A percentile compares a stretch with the other conserved stretches of the same genome.
Conservation (phyloP, 495 filamentous ascomycete species). For the Articulospora tetracladia region DNA sequence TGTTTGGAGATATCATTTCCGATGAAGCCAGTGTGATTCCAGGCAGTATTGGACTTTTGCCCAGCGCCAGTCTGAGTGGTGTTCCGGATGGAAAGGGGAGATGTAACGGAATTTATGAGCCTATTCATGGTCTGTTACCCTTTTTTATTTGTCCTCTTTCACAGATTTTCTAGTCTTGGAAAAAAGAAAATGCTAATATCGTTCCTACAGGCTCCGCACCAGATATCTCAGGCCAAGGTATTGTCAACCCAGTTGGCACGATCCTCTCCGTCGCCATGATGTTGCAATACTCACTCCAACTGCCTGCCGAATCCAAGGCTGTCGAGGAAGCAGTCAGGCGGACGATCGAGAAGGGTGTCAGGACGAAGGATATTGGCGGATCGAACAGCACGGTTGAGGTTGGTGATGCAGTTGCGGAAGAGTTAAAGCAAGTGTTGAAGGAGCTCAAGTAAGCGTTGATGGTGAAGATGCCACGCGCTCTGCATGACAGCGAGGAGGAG, state of each 20-base stretch:
- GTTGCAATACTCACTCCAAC: constrained; percentile 81
- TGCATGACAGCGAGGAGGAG: no score
- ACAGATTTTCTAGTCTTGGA: not conserved
- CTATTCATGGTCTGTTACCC: constrained; percentile 76
- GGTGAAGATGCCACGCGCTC: no score
- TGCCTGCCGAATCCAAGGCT: constrained; percentile 64
- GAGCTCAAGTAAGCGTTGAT: constrained; percentile 12
- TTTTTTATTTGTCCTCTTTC: not conserved
- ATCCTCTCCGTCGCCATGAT: constrained; percentile 89
- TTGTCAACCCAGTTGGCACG: constrained; percentile 82
- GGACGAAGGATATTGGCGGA: constrained; percentile 80
- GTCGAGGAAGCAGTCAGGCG: constrained; percentile 78
- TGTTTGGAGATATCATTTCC: constrained; percentile 95
- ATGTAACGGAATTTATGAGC: constrained; percentile 92
- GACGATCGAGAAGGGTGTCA: constrained; percentile 69
- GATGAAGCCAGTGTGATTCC: constrained; percentile 98
- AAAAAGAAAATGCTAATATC: constrained; percentile 7
- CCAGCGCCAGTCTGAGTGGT: constrained; percentile 82
- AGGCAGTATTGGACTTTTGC: constrained; percentile 83
- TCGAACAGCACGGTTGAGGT: constrained; percentile 67
- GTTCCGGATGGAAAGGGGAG: constrained; percentile 74
- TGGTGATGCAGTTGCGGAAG: constrained; percentile 74
- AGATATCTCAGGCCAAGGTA: constrained; percentile 80
- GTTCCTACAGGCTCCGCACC: constrained; percentile 54
- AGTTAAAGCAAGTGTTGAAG: constrained; percentile 51